Percentiles rank a stretch among this genome's conserved stretches.
These are phyloP conservation scores for Schizonepeta tenuifolia DNA, from an alignment of 257 asterid genomes.

Conservation along the genomic window DNA sequence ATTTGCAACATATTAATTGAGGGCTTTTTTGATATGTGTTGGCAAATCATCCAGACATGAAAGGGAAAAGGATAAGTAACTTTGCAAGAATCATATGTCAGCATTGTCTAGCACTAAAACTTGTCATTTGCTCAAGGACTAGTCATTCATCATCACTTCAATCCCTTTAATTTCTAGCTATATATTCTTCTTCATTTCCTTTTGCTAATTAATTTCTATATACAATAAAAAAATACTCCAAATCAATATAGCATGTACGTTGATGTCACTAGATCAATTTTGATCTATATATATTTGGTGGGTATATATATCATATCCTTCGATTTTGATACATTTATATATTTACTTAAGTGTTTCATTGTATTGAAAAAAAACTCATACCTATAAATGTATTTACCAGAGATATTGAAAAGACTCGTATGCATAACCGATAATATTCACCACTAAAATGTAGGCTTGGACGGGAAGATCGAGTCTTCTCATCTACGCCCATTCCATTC, in stretches of 20 bases:
- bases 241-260: neutral
- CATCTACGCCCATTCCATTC: neutral
- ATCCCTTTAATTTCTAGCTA: neutral
- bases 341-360: neutral
- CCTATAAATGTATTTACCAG: no score
- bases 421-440: neutral
- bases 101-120: slow-evolving; percentile 54
- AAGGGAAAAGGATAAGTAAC: slow-evolving; percentile 39
- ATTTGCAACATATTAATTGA: slow-evolving; percentile 13
- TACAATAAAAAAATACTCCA: no score
- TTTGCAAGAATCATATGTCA: slow-evolving; percentile 57
- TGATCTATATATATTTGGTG: neutral
- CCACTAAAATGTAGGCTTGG: no score
- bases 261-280: neutral
- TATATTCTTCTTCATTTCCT: neutral
- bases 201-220: neutral
- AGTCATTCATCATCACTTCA: slow-evolving; percentile 14
- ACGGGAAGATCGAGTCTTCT: neutral
- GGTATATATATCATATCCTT: no score
- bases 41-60: slow-evolving; percentile 43
- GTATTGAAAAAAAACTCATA: no score
- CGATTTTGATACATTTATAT: neutral
- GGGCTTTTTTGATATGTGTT: slow-evolving; percentile 33
- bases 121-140: slow-evolving; percentile 36
- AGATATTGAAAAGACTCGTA: neutral